Evolutionary conservation across 768 basidiomycete species (phyloP).

Genomic region (Termitomyces sp.): DNA sequence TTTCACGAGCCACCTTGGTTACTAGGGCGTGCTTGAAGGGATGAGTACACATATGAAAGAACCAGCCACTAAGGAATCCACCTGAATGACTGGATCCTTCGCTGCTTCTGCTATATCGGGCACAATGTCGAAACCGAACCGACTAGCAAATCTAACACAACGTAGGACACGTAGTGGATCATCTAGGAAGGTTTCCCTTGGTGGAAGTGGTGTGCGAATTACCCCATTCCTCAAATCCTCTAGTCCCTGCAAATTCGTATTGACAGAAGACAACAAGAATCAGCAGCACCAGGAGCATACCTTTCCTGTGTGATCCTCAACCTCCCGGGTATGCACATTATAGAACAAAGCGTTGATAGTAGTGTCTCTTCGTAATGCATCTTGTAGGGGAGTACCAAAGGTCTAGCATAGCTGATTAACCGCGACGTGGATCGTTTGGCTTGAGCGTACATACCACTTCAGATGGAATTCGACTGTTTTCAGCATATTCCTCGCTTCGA

Average conservation of each 20-base stretch:
- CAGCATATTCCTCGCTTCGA: constrained; percentile 88
- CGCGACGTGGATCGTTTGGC: background rate
- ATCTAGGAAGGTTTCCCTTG: constrained; percentile 86
- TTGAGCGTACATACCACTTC: constrained; percentile 59
- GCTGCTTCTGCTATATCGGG: constrained; percentile 64
- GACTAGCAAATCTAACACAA: constrained; percentile 87
- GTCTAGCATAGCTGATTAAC: constrained; percentile 42
- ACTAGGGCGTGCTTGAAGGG: constrained; percentile 57
- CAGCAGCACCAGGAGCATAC: constrained; percentile 32
- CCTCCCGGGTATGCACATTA: constrained; percentile 80
- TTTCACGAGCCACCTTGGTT: constrained; percentile 85
- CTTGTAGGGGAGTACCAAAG: constrained; percentile 90
- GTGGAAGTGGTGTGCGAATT: constrained; percentile 87
- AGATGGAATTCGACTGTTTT: constrained; percentile 85
- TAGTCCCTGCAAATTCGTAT: constrained; percentile 55
- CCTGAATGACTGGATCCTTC: constrained; percentile 63
- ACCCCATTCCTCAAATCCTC: constrained; percentile 76
- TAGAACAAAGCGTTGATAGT: constrained; percentile 98
- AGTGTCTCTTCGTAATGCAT: constrained; percentile 86
- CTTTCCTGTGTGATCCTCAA: constrained; percentile 88
- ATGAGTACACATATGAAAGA: background rate
- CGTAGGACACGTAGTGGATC: constrained; percentile 93
- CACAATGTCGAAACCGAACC: constrained; percentile 82
- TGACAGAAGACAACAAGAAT: constrained; percentile 13
- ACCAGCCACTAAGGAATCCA: constrained; percentile 20